Percentiles rank a stretch among this genome's conserved stretches.
Evolutionary conservation across 2,329 filamentous ascomycete genomes (phyloP).

Genomic region (Botryotinia narcissicola): DNA sequence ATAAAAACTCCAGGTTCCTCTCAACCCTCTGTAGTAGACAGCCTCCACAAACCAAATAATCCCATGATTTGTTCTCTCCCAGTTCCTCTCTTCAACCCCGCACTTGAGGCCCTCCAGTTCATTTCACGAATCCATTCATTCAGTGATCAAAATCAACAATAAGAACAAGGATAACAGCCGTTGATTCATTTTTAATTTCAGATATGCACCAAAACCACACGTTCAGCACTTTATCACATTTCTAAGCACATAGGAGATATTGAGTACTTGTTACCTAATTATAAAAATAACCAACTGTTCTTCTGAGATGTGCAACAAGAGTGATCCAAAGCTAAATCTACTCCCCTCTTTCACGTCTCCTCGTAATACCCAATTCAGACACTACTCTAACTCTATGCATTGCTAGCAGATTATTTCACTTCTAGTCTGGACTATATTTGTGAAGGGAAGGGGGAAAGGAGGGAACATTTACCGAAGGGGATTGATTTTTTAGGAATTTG

Average conservation of each 20-base stretch:
- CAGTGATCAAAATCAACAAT: fast-evolving
- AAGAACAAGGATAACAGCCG: neutral
- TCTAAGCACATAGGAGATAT: neutral
- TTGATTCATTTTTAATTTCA: neutral
- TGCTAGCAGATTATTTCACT: neutral
- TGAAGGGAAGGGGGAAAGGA: neutral
- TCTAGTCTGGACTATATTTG: neutral
- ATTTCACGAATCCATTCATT: neutral
- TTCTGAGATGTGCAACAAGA: neutral
- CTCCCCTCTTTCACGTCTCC: neutral
- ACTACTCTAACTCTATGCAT: neutral
- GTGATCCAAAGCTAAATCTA: neutral
- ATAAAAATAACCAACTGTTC: neutral
- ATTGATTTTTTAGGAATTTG: neutral
- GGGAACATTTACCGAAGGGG: neutral
- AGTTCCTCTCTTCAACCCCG: neutral
- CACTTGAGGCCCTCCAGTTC: neutral
- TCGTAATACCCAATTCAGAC: neutral
- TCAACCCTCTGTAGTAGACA: neutral
- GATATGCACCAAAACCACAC: neutral
- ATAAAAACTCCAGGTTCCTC: neutral
- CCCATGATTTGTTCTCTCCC: neutral
- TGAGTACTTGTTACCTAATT: neutral
- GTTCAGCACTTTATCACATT: neutral
- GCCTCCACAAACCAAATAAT: neutral